Evolutionary conservation across 2,329 filamentous ascomycete genomes (phyloP), one percentile per base, ranked within the genome.

Genomic region (Ascochyta viciae-villosae): DNA sequence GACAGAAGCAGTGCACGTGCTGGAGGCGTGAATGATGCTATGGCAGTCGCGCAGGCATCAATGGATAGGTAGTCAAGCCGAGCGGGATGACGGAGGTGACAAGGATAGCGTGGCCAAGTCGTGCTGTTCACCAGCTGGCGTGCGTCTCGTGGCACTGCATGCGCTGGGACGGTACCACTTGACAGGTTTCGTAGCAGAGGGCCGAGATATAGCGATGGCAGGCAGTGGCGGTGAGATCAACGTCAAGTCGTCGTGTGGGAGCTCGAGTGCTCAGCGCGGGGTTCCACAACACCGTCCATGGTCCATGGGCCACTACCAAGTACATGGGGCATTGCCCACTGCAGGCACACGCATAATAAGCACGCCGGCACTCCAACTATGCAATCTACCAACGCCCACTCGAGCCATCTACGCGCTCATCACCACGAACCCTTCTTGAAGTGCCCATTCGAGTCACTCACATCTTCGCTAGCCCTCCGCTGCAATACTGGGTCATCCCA

Each of bases 21-120:
- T 41, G 16, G 40, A 31, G 37, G 15, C 19, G 43, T 29, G 45
- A 45, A 46, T 46, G 37, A n/a, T 37, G 41, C 50, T 44, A 41
- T 22, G 50, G 49, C 46, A 41, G 46, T 49, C 45, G 52, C 31
- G 43, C 41, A 19, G 50, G 53, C 54, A 57, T 57, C 54, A 48
- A 52, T 53, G 38, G 33, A 52, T 40, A 48, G 48, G 41, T 19
- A 19, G 19, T 19, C 61, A 53, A 42, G 55, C 55, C 56, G 60
- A 42, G 55, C 56, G 57, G 60, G 65, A 71, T 72, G 68, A 71
- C 69, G 70, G 69, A 55, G 34, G 52, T 42, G 34, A 42, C 52
- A 46, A 55, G 52, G 52, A 55, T 55, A 41, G 52, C 52, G 52
- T 50, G 52, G 52, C 52, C 52, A 43, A 55, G 52, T 54, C 35